Percentiles rank a stretch among this genome's conserved stretches.
Conservation (phyloP, 1,139 yeast genomes). For the Candida albicans region DNA sequence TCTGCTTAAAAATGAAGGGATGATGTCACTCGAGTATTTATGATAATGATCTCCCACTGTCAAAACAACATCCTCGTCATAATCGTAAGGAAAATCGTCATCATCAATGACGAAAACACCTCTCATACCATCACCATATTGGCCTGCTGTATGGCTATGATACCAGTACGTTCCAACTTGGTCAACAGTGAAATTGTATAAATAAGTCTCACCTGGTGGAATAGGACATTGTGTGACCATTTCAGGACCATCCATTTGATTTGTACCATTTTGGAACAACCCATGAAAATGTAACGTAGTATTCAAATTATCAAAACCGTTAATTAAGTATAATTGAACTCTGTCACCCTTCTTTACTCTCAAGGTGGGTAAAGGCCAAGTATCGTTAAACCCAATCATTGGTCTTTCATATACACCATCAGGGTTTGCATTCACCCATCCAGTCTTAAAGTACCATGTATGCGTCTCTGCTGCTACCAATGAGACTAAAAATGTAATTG, state of each 20-base stretch:
- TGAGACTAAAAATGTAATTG: constrained; percentile 3
- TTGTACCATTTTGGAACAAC: constrained; percentile 58
- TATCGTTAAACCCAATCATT: constrained; percentile 66
- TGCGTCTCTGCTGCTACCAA: constrained; percentile 45
- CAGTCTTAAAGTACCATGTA: constrained; percentile 51
- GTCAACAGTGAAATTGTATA: constrained; percentile 65
- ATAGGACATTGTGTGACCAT: constrained; percentile 79
- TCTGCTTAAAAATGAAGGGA: constrained; percentile 51
- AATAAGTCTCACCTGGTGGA: constrained; percentile 60
- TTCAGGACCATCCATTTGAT: constrained; percentile 78
- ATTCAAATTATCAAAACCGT: constrained; percentile 52
- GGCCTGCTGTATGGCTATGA: constrained; percentile 78
- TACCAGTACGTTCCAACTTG: constrained; percentile 82
- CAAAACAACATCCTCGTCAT: constrained; percentile 61
- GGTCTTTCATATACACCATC: constrained; percentile 53
- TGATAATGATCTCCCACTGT: constrained; percentile 67
- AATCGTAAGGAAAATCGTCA: constrained; percentile 54
- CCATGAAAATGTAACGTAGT: constrained; percentile 81
- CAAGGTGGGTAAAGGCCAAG: constrained; percentile 75
- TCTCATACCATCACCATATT: constrained; percentile 76
- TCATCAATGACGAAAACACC: constrained; percentile 72
- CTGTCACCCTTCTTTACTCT: constrained; percentile 66
- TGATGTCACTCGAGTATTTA: constrained; percentile 43
- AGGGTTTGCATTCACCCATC: constrained; percentile 64
- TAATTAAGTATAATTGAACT: constrained; percentile 56